Percentiles rank a stretch among this genome's conserved stretches.
Conservation (phyloP, 1,284 basidiomycete species). For the Porodaedalea pini region DNA sequence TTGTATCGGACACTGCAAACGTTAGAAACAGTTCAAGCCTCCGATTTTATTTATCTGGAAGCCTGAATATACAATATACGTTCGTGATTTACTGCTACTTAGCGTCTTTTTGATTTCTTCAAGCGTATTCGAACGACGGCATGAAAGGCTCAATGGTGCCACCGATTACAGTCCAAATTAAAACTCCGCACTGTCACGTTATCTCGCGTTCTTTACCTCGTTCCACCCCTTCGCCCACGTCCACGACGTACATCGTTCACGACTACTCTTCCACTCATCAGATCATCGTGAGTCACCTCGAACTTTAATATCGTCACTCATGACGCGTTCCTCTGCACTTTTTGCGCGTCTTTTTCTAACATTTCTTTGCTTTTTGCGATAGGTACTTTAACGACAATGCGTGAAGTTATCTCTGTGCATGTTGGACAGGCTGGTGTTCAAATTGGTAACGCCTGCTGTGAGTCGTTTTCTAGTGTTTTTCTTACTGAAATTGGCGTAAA, state of each 20-base stretch:
- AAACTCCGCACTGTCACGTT: conserved; percentile 6
- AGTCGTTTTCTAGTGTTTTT: conserved; percentile 35
- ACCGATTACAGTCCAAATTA: background rate
- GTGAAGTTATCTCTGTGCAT: conserved; percentile 93
- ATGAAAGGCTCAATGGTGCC: no score
- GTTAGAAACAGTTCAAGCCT: background rate
- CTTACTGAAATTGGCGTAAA: conserved; percentile 9
- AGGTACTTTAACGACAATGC: conserved; percentile 47
- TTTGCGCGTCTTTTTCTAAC: conserved; percentile 17
- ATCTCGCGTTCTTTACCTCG: conserved; percentile 9
- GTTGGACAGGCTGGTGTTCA: conserved; percentile 96
- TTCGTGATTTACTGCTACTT: background rate
- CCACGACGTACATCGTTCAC: conserved; percentile 10
- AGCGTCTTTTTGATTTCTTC: background rate
- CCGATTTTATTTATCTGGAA: background rate
- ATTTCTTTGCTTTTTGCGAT: background rate
- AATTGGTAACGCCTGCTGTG: conserved; percentile 95
- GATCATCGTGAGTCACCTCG: conserved; percentile 2
- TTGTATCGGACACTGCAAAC: no score
- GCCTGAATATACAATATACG: background rate
- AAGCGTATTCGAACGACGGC: background rate
- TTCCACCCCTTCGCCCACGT: conserved; percentile 10
- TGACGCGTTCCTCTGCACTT: no score
- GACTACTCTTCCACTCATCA: background rate
- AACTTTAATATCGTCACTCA: background rate